A percentile compares a stretch with the other conserved stretches of the same genome.
Conservation (phyloP, 2,329 filamentous ascomycete species). For the Penicillium sp. region DNA sequence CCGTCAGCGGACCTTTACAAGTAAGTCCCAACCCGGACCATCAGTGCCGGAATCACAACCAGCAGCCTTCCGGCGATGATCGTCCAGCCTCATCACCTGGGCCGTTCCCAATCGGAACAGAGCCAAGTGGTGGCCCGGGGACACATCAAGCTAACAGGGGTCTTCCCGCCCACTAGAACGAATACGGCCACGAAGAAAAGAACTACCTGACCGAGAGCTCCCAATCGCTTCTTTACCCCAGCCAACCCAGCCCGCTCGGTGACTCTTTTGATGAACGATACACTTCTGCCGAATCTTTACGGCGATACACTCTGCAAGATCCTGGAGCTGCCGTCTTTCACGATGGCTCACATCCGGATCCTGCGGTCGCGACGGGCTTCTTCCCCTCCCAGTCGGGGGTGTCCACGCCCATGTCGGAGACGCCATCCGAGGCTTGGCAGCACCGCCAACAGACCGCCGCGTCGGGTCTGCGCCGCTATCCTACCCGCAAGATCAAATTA, state of each 20-base stretch:
- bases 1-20: no score
- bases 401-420: conserved; percentile 54
- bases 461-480: conserved; percentile 68
- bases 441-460: conserved; percentile 64
- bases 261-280: conserved; percentile 47
- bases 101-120: no score
- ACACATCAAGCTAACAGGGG: not conserved
- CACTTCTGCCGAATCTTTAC: conserved; percentile 26
- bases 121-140: no score
- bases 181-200: conserved; percentile 20
- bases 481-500: conserved; percentile 95
- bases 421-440: conserved; percentile 64
- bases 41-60: no score
- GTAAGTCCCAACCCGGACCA: no score
- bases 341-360: conserved; percentile 49
- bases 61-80: not conserved
- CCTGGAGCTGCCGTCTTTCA: conserved; percentile 55
- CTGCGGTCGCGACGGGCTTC: conserved; percentile 42
- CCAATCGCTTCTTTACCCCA: conserved; percentile 24
- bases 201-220: conserved; percentile 18
- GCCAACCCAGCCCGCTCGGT: conserved; percentile 40
- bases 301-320: conserved; percentile 29
- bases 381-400: conserved; percentile 43
- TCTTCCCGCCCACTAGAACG: not conserved
- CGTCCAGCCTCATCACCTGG: no score